phyloP scores from a whole-genome alignment of 208 protist genomes.

The Wallacemonas sp. region DNA sequence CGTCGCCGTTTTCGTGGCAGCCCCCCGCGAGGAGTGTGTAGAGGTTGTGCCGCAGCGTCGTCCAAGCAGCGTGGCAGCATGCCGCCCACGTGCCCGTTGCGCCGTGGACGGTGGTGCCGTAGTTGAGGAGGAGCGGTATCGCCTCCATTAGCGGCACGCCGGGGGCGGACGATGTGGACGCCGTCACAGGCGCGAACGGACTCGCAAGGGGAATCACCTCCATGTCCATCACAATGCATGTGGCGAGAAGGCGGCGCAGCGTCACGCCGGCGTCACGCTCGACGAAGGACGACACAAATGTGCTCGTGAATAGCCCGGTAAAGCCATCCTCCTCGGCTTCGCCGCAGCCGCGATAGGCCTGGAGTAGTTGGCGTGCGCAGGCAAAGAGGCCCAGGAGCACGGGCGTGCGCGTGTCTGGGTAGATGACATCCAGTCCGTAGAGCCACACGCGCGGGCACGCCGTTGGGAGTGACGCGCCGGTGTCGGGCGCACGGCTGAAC shows the following conservation, averaged over 20 bases:
- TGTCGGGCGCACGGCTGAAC: not conserved
- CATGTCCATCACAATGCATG: not conserved
- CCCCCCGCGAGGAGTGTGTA: not conserved
- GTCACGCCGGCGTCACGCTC: not conserved
- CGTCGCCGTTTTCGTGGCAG: not conserved
- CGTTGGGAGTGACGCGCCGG: not conserved
- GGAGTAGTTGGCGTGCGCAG: not conserved
- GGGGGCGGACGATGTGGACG: not conserved
- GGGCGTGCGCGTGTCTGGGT: not conserved
- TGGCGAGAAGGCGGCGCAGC: not conserved
- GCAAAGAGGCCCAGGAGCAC: not conserved
- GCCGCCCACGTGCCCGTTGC: not conserved
- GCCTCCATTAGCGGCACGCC: not conserved
- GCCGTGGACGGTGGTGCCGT: too few relatives aligned
- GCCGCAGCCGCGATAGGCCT: not conserved
- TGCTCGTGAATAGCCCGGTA: not conserved
- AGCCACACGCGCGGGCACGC: not conserved
- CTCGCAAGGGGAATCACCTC: not conserved
- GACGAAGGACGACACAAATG: constrained; percentile 2
- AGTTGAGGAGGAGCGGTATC: not conserved
- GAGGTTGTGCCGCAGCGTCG: not conserved
- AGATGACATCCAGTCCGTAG: not conserved
- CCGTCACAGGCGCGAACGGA: not conserved
- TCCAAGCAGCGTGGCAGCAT: not conserved
- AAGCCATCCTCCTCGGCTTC: not conserved